A percentile compares a stretch with the other conserved stretches of the same genome.
Evolutionary conservation across 2,329 filamentous ascomycete species (phyloP).

Genomic region (Penicillium freii): DNA sequence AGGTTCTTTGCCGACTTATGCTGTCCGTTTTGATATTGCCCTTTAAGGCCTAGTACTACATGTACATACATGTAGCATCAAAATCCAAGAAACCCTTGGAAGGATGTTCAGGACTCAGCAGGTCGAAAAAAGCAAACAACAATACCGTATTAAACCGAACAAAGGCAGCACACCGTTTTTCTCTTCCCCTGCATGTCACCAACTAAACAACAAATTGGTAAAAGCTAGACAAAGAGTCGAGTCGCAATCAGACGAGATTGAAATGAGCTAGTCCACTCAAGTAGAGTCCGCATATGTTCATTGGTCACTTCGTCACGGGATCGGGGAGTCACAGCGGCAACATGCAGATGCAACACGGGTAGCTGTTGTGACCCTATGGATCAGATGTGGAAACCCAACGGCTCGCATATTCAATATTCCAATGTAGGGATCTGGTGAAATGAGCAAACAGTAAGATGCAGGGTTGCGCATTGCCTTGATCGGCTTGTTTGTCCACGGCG

Average conservation of each 20-base stretch:
- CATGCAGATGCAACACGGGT: conserved; percentile 11
- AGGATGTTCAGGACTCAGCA: neutral
- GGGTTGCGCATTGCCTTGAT: neutral
- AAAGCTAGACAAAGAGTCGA: neutral
- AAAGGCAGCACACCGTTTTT: neutral
- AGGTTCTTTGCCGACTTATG: neutral
- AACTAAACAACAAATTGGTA: neutral
- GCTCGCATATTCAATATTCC: neutral
- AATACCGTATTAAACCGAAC: neutral
- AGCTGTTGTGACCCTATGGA: neutral
- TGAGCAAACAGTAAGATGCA: neutral
- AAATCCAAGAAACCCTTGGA: too few species aligned
- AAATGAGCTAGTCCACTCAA: neutral
- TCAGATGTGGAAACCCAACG: neutral
- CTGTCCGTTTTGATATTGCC: neutral
- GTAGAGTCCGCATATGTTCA: neutral
- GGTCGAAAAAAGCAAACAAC: neutral
- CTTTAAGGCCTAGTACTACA: neutral
- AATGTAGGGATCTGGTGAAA: neutral
- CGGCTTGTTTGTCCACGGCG: conserved; percentile 1
- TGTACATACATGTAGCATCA: neutral
- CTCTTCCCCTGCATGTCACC: neutral
- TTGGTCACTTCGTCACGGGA: conserved; percentile 9
- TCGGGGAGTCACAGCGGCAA: conserved; percentile 13
- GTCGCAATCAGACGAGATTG: neutral